A percentile compares a stretch with the other conserved stretches of the same genome.
These are phyloP conservation scores for Ulota crispa DNA, from an alignment of 225 moss, liverwort and hornwort species.

Conservation along the genomic window DNA sequence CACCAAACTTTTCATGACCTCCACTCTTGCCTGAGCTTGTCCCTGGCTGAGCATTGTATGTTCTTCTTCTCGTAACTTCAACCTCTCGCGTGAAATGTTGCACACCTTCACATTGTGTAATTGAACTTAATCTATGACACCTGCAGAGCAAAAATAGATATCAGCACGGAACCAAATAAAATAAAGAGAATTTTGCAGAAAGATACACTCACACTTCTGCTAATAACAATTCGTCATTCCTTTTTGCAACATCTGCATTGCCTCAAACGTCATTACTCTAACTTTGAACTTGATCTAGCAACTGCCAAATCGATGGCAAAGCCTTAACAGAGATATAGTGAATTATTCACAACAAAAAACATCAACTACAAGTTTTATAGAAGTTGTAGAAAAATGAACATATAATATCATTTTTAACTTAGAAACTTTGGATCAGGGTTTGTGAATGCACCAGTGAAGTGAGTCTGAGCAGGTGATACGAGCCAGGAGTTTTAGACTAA, in stretches of 20 bases:
- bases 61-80: conserved; percentile 25
- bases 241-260: neutral
- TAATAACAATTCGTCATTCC: neutral
- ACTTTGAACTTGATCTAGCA: neutral
- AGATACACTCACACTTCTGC: neutral
- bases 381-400: neutral
- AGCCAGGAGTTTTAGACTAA: conserved; percentile 76
- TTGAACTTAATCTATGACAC: conserved; percentile 78
- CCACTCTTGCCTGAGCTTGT: conserved; percentile 25
- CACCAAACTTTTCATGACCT: conserved; percentile 35
- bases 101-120: conserved; percentile 68
- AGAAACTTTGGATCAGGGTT: conserved; percentile 1
- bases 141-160: conserved; percentile 38
- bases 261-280: neutral
- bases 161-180: conserved; percentile 6
- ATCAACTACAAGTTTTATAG: neutral
- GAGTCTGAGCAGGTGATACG: conserved; percentile 75
- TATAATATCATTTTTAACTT: neutral
- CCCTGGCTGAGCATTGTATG: conserved; percentile 25
- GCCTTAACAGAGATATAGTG: neutral
- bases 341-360: neutral
- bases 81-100: conserved; percentile 60
- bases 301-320: neutral
- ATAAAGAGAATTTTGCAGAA: neutral
- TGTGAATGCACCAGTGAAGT: conserved; percentile 72